phyloP scores from a whole-genome alignment of 257 asterid genomes.

The Cinchona pubescens region DNA sequence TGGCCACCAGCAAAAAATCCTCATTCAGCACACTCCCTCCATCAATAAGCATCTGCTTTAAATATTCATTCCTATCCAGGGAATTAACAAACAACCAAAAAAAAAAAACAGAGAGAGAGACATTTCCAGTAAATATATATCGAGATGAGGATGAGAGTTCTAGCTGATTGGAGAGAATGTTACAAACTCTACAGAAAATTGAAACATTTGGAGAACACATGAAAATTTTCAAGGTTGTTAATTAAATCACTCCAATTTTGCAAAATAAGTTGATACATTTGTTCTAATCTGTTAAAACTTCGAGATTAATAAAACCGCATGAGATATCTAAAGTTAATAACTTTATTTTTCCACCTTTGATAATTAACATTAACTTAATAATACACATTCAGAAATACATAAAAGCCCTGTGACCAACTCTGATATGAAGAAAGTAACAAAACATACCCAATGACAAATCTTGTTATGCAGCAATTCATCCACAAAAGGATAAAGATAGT shows the following conservation, averaged over 20 bases:
- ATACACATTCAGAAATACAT: neutral
- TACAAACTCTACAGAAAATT: neutral
- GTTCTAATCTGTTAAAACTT: neutral
- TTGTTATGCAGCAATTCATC: slow-evolving; percentile 75
- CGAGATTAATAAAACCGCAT: neutral
- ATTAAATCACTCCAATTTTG: neutral
- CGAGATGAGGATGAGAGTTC: neutral
- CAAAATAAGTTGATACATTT: neutral
- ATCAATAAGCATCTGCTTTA: neutral
- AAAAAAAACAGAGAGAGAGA: neutral
- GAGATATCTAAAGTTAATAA: neutral
- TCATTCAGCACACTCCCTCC: neutral
- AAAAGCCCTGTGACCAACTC: neutral
- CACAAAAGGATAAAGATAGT: slow-evolving; percentile 75
- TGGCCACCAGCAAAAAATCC: neutral
- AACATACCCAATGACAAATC: slow-evolving; percentile 95
- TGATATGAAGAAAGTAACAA: slow-evolving; percentile 12
- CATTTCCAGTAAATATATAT: neutral
- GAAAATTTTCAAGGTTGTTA: neutral
- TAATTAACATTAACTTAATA: neutral
- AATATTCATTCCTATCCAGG: neutral
- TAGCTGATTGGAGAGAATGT: neutral
- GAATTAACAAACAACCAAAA: neutral
- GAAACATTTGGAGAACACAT: neutral
- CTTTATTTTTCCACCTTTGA: neutral